Conservation (phyloP, 495 filamentous ascomycete species). For the Penicillium turbatum region DNA sequence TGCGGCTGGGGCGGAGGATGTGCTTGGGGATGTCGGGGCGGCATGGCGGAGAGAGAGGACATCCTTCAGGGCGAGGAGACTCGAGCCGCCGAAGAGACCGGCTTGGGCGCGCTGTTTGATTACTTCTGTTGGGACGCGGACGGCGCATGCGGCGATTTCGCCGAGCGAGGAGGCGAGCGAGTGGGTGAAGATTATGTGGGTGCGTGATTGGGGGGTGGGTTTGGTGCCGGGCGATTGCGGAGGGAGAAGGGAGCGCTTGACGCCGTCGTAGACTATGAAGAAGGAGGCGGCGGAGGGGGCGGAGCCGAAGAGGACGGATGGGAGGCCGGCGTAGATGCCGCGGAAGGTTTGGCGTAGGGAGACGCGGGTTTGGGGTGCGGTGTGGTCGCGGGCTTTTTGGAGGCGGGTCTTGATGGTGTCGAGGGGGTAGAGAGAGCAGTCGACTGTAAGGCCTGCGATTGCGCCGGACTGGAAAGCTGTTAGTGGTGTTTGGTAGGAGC, state of each 20-base stretch:
- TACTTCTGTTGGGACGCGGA: constrained; percentile 93
- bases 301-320: constrained; percentile 67
- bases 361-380: constrained; percentile 49
- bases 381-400: constrained; percentile 74
- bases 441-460: constrained; percentile 81
- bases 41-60: constrained; percentile 57
- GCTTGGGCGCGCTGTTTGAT: constrained; percentile 96
- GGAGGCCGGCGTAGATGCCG: constrained; percentile 62
- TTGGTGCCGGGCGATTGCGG: constrained; percentile 2
- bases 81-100: constrained; percentile 56
- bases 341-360: constrained; percentile 58
- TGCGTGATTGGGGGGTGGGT: constrained; percentile 24
- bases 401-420: constrained; percentile 92
- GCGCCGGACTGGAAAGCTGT: constrained; percentile 57
- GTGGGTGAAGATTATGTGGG: constrained; percentile 53
- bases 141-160: constrained; percentile 87
- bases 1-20: constrained; percentile 26
- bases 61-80: constrained; percentile 53
- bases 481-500: background rate
- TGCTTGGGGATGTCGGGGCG: background rate
- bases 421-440: constrained; percentile 86
- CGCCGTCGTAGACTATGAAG: constrained; percentile 91
- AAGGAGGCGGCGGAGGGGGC: constrained; percentile 97
- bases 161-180: constrained; percentile 86
- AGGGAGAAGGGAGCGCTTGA: constrained; percentile 58